These are phyloP conservation scores for Aspergillus sp. DNA, from an alignment of 2,329 filamentous ascomycete genomes.

Conservation along the genomic window DNA sequence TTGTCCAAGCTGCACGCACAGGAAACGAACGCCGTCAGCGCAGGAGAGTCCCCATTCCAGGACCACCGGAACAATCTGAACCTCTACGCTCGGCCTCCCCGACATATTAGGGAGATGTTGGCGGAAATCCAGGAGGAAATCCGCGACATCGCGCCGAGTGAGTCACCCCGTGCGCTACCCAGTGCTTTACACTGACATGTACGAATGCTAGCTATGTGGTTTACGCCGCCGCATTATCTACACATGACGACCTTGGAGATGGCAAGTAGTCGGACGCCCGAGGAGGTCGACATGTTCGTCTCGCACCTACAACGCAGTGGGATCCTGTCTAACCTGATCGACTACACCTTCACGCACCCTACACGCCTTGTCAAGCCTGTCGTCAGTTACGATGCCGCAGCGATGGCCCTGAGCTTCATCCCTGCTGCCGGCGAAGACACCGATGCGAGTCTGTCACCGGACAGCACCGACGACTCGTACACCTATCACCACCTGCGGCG, in stretches of 20 bases:
- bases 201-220: constrained; percentile 65
- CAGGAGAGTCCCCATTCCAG: constrained; percentile 64
- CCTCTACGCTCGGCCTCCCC: constrained; percentile 82
- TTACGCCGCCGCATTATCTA: constrained; percentile 74
- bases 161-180: constrained; percentile 29
- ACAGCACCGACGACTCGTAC: constrained; percentile 60
- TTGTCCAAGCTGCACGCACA: constrained; percentile 63
- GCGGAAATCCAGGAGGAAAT: constrained; percentile 66
- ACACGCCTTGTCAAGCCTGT: constrained; percentile 76
- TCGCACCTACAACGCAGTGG: constrained; percentile 52
- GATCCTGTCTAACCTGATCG: constrained; percentile 57
- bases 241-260: constrained; percentile 86
- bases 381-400: constrained; percentile 79
- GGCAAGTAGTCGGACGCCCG: constrained; percentile 70
- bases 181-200: background rate
- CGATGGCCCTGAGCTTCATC: constrained; percentile 81
- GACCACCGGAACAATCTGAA: constrained; percentile 81
- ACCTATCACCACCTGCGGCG: constrained; percentile 88
- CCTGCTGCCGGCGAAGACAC: constrained; percentile 66
- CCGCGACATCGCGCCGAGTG: constrained; percentile 65
- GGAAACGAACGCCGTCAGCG: constrained; percentile 37
- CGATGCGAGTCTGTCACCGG: constrained; percentile 27
- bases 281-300: constrained; percentile 65
- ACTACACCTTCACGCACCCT: constrained; percentile 65
- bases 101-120: constrained; percentile 67